Conservation (phyloP, 805 yeast genomes). For the Kuraishia molischiana region DNA sequence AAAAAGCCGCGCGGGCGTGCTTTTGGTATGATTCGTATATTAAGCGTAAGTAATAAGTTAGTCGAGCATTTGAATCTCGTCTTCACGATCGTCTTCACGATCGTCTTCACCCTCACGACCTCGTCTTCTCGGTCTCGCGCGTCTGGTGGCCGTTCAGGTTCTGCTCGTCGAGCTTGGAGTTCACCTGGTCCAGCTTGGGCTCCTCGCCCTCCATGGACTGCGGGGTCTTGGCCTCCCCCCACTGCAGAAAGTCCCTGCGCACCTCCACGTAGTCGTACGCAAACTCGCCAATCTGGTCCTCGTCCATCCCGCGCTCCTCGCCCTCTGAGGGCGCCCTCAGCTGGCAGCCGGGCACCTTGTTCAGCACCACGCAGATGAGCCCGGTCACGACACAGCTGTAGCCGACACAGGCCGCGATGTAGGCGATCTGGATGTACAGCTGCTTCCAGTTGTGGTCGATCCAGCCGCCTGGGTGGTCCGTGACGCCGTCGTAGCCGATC, state of each 20-base stretch:
- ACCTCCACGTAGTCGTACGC: conserved; percentile 98
- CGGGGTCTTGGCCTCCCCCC: conserved; percentile 13
- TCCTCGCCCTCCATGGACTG: not conserved
- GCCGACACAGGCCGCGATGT: conserved; percentile 63
- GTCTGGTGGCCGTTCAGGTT: not conserved
- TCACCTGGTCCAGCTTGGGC: not conserved
- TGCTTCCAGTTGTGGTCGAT: conserved; percentile 84
- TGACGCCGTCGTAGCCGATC: conserved; percentile 81
- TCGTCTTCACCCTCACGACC: too few relatives aligned
- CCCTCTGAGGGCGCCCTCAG: conserved; percentile 77
- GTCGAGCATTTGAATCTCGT: too few relatives aligned
- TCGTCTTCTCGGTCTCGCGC: not conserved
- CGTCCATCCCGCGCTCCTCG: conserved; percentile 87
- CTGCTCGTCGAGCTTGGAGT: not conserved
- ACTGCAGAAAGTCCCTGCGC: conserved; percentile 75
- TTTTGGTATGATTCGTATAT: too few relatives aligned
- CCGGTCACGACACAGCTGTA: conserved; percentile 73
- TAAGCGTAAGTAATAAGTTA: too few relatives aligned
- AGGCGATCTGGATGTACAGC: conserved; percentile 83
- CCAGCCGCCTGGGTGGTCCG: conserved; percentile 90
- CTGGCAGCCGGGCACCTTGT: conserved; percentile 73
- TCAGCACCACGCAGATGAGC: conserved; percentile 59
- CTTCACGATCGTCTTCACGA: too few relatives aligned
- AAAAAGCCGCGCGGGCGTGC: too few relatives aligned
- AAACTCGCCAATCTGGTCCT: conserved; percentile 95